Base-by-base conservation (phyloP, 2,329 filamentous ascomycete species). In the Drechslerella stenobrocha region DNA sequence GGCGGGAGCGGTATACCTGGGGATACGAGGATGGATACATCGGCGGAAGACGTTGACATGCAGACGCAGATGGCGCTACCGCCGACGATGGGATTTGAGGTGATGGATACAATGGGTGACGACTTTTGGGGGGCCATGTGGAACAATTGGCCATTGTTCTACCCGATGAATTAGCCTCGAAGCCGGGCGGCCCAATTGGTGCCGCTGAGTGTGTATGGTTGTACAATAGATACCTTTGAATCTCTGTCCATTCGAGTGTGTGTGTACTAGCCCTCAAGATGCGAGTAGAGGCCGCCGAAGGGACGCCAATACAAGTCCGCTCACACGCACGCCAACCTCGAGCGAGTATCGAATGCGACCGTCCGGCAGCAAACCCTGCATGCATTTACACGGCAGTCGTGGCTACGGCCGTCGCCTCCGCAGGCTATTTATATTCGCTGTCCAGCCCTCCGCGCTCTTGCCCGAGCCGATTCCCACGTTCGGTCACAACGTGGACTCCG, bases 71-170 rank as follows among this genome's bases (percentile, higher is more conserved):
- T 55, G 28, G 20, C 44, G 13, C 20, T 67, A 15, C 63, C 63
- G 15, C 63, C 50, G 13, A 60, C 35, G 24, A 67, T 67, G 8
- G 63, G 63, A 2, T 67, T 67, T 40, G 63, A 67, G 6, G 32
- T 53, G 20, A 57, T 65, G 60, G 63, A 67, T 35, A 30, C 47
- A 0, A 30, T 52, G 1, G 44, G 28, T 8, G 55, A 50, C 35
- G 63, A 67, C 18, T 67, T 67, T 52, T 67, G 63, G 63, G 63
- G 63, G 1, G 51, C 63, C 3, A 60, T 67, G 63, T 67, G 63
- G 63, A 60, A 40, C 59, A 67, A 47, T 40, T 67, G 63, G 63
- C 63, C 63, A 28, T 45, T 66, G 53, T 66, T 66, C 52, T 58
- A 59, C 35, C 42, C 37, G 15, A 42, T 3, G 37, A 18, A 18